phyloP scores from a whole-genome alignment of 2,329 filamentous ascomycete genomes.

The Nothophoma quercina region DNA sequence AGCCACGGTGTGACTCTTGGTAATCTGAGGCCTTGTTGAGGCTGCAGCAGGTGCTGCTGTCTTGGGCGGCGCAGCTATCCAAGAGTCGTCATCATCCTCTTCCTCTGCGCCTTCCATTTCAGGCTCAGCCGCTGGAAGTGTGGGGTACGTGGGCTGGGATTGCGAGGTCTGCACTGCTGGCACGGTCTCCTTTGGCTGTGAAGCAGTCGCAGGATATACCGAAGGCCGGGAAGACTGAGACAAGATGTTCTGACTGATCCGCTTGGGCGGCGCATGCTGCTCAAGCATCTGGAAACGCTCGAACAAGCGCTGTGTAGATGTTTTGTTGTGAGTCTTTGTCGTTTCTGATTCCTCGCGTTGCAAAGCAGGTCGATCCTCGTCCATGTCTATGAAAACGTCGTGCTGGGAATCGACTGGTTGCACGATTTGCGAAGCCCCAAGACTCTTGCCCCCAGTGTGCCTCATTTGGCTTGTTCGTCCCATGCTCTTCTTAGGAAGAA shows the following conservation, averaged over 20 bases:
- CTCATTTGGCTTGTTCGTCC: slow-evolving; percentile 79
- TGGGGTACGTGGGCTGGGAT: slow-evolving; percentile 52
- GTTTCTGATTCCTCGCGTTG: slow-evolving; percentile 58
- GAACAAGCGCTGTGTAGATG: slow-evolving; percentile 90
- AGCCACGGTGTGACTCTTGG: slow-evolving; percentile 69
- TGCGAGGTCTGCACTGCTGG: slow-evolving; percentile 40
- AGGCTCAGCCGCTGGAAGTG: slow-evolving; percentile 44
- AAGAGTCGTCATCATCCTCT: slow-evolving; percentile 59
- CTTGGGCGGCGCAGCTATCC: slow-evolving; percentile 65
- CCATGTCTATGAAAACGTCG: slow-evolving; percentile 64
- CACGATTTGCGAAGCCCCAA: slow-evolving; percentile 59
- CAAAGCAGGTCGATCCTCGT: slow-evolving; percentile 51
- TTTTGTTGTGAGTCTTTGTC: slow-evolving; percentile 75
- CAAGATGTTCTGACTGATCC: slow-evolving; percentile 49
- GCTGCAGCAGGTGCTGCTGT: slow-evolving; percentile 42
- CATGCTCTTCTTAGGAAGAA: slow-evolving; percentile 83
- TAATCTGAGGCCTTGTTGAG: slow-evolving; percentile 57
- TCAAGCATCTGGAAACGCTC: slow-evolving; percentile 86
- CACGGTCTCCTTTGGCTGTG: slow-evolving; percentile 33
- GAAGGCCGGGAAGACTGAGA: slow-evolving; percentile 20
- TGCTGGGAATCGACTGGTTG: slow-evolving; percentile 46
- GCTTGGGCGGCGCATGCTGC: slow-evolving; percentile 52
- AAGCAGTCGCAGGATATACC: slow-evolving; percentile 6
- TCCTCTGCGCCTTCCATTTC: slow-evolving; percentile 17
- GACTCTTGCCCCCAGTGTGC: slow-evolving; percentile 73